These are phyloP conservation scores for Porcisia hertigi DNA, from an alignment of 208 protist species.

Conservation along the genomic window DNA sequence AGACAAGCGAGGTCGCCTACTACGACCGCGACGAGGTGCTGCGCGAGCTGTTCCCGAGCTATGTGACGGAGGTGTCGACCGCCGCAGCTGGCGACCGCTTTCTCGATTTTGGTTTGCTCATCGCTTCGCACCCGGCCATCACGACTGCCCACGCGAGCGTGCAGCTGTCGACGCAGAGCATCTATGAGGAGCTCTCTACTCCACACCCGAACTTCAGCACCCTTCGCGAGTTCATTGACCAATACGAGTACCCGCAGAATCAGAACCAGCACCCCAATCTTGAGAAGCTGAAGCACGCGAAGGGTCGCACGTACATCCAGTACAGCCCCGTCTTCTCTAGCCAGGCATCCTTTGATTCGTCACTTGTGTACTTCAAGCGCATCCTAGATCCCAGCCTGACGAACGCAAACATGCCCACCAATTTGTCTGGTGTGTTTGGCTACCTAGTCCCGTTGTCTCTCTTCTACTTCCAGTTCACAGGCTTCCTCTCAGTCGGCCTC, in stretches of 20 bases:
- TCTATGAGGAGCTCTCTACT: constrained; percentile 74
- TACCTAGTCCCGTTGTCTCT: constrained; percentile 73
- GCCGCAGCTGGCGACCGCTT: constrained; percentile 69
- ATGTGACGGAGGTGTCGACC: constrained; percentile 47
- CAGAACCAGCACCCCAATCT: constrained; percentile 23
- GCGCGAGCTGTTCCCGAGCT: constrained; percentile 63
- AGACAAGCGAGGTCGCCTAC: constrained; percentile 52
- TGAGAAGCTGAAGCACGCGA: constrained; percentile 74
- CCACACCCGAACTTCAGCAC: constrained; percentile 42
- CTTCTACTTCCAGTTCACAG: constrained; percentile 85
- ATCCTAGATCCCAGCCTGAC: constrained; percentile 64
- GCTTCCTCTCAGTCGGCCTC: constrained; percentile 77
- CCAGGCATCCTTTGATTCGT: constrained; percentile 35
- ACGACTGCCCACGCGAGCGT: constrained; percentile 58
- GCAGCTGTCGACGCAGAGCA: constrained; percentile 41
- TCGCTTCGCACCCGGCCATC: constrained; percentile 70
- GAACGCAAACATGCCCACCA: constrained; percentile 60
- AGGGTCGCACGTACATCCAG: constrained; percentile 75
- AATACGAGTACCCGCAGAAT: constrained; percentile 34
- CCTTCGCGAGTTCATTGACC: constrained; percentile 66
- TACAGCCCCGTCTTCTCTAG: constrained; percentile 82
- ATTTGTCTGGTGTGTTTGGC: constrained; percentile 79
- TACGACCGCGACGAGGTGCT: constrained; percentile 76
- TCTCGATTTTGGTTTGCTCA: constrained; percentile 81
- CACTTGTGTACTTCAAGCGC: constrained; percentile 78